Conservation (phyloP, 495 filamentous ascomycete genomes). For the Aspergillus carlsbadensis region DNA sequence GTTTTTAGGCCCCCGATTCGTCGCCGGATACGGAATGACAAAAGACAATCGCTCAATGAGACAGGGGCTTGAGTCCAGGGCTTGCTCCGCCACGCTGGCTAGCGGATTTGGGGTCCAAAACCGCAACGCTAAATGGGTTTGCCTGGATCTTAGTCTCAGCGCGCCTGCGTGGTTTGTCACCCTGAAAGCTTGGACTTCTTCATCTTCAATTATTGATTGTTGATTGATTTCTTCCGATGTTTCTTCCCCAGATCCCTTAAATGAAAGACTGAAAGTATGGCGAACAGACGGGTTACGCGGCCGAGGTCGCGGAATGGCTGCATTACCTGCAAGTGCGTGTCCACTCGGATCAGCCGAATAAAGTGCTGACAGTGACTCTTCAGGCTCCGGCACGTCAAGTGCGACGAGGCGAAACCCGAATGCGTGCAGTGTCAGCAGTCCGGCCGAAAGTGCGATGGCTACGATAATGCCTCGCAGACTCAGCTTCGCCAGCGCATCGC, state of each 20-base stretch:
- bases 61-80: not conserved
- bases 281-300: not conserved
- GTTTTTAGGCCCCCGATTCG: not conserved
- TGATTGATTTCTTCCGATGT: not conserved
- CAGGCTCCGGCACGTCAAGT: constrained; percentile 62
- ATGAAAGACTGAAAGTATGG: not conserved
- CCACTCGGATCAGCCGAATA: not conserved
- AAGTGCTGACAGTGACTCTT: not conserved
- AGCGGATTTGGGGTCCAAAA: not conserved
- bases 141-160: not conserved
- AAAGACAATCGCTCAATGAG: not conserved
- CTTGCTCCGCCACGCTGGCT: constrained; percentile 1
- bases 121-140: not conserved
- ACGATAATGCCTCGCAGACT: constrained; percentile 10
- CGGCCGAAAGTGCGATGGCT: constrained; percentile 21
- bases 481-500: constrained; percentile 9
- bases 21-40: not conserved
- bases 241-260: not conserved
- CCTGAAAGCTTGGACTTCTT: constrained; percentile 2
- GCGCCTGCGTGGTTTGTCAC: no score
- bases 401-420: constrained; percentile 57
- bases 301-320: constrained; percentile 16
- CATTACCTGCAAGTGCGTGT: constrained; percentile 22
- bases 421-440: constrained; percentile 45
- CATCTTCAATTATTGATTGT: not conserved